Evolutionary conservation across 306 rosid genomes (phyloP).

Genomic region (Casuarina equisetifolia): DNA sequence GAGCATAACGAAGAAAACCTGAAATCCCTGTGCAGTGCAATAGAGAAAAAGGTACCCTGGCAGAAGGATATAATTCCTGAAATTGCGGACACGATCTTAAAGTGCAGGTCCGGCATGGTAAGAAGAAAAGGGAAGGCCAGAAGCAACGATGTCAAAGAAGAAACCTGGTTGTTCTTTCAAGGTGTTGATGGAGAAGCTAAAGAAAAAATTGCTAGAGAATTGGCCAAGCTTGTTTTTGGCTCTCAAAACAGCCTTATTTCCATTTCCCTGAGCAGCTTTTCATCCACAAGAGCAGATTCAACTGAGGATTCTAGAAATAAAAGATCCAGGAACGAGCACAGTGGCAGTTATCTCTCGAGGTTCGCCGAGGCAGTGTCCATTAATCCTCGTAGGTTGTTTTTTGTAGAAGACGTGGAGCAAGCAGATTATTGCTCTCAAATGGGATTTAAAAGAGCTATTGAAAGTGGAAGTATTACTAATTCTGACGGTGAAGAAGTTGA

Average conservation of each 20-base stretch:
- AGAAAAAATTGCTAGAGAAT: constrained; percentile 68
- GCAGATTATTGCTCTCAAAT: constrained; percentile 78
- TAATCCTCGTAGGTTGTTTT: constrained; percentile 83
- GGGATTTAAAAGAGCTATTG: constrained; percentile 83
- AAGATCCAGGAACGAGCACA: constrained; percentile 72
- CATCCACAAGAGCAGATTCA: constrained; percentile 78
- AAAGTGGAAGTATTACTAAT: constrained; percentile 54
- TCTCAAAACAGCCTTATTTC: constrained; percentile 54
- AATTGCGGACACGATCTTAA: constrained; percentile 63
- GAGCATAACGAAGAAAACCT: constrained; percentile 64
- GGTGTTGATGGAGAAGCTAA: constrained; percentile 71
- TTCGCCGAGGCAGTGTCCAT: constrained; percentile 55
- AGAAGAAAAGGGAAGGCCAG: constrained; percentile 59
- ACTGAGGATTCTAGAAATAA: constrained; percentile 65
- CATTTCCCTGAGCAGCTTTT: constrained; percentile 69
- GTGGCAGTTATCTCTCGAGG: constrained; percentile 68
- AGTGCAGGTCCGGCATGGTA: constrained; percentile 71
- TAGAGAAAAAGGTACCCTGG: constrained; percentile 82
- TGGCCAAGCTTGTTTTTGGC: constrained; percentile 69
- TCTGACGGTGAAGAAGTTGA: constrained; percentile 64
- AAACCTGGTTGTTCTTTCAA: constrained; percentile 92
- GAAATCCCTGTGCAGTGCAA: constrained; percentile 59
- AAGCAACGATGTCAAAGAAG: constrained; percentile 55
- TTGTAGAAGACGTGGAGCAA: constrained; percentile 84
- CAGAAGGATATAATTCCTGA: constrained; percentile 69